A percentile compares a stretch with the other conserved stretches of the same genome.
Conservation (phyloP, 1,284 basidiomycete genomes). For the Trichosporon sp. region DNA sequence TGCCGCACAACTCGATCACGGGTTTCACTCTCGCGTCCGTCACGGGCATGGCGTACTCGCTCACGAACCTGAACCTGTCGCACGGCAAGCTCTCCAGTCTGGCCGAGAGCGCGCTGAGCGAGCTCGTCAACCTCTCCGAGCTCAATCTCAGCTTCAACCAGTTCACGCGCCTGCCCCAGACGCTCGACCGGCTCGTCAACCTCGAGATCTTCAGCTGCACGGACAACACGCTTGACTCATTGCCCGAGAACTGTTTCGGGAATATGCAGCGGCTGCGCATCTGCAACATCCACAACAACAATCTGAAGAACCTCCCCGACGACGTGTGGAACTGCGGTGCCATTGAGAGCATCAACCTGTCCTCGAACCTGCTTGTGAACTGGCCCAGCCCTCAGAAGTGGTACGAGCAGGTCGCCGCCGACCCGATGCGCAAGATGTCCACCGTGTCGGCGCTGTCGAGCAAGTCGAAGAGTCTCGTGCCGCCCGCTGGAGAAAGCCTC, state of each 20-base stretch:
- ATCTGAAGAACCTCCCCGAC: slow-evolving; percentile 73
- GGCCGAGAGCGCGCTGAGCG: slow-evolving; percentile 70
- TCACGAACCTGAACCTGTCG: slow-evolving; percentile 85
- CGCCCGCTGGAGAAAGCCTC: slow-evolving; percentile 33
- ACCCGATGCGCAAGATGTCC: slow-evolving; percentile 36
- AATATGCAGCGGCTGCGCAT: slow-evolving; percentile 72
- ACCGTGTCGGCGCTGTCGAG: slow-evolving; percentile 59
- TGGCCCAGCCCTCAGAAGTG: slow-evolving; percentile 66
- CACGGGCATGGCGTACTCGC: slow-evolving; percentile 64
- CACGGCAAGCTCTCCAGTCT: slow-evolving; percentile 86
- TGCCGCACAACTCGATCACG: slow-evolving; percentile 63
- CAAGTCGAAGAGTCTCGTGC: slow-evolving; percentile 59
- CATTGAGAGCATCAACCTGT: slow-evolving; percentile 77
- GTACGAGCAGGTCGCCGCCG: slow-evolving; percentile 34
- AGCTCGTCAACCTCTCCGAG: slow-evolving; percentile 71
- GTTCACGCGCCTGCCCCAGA: slow-evolving; percentile 80
- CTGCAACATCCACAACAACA: slow-evolving; percentile 91
- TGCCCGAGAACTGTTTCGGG: slow-evolving; percentile 75
- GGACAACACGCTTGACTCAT: slow-evolving; percentile 79
- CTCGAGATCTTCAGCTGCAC: slow-evolving; percentile 80
- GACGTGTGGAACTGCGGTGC: slow-evolving; percentile 83
- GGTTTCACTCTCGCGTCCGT: slow-evolving; percentile 70
- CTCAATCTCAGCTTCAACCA: slow-evolving; percentile 84
- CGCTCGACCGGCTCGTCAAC: slow-evolving; percentile 70
- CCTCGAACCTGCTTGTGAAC: slow-evolving; percentile 81